Conservation (phyloP, 345 rosid species). For the Heritiera fomes region DNA sequence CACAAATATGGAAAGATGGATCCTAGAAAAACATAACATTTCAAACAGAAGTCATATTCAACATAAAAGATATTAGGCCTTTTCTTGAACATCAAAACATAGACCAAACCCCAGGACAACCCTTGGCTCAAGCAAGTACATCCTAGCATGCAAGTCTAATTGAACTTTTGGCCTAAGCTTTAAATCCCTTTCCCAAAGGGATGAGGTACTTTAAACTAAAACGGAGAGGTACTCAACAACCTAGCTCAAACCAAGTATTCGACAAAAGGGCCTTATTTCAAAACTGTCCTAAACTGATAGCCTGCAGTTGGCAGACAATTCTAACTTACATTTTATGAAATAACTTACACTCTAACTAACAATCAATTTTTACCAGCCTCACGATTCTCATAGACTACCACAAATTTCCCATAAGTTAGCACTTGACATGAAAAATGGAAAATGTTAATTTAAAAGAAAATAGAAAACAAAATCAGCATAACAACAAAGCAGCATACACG, state of each 20-base stretch:
- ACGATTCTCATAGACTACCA: not conserved
- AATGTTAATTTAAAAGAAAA: slow-evolving; percentile 8
- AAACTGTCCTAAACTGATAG: not conserved
- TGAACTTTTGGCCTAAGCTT: not conserved
- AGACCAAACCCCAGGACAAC: not conserved
- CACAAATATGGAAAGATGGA: not conserved
- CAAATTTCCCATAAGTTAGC: not conserved
- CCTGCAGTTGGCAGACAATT: not conserved
- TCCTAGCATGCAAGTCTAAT: slow-evolving; percentile 1
- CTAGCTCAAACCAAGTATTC: not conserved
- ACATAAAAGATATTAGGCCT: not conserved
- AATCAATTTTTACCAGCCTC: not conserved
- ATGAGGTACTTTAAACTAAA: not conserved
- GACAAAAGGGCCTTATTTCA: not conserved
- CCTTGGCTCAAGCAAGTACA: not conserved
- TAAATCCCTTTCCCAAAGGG: not conserved
- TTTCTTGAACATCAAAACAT: not conserved
- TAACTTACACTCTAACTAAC: not conserved
- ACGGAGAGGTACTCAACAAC: not conserved
- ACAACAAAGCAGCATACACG: not conserved
- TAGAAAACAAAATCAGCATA: slow-evolving; percentile 3
- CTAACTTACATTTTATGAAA: not conserved
- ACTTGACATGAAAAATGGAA: not conserved
- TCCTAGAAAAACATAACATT: not conserved
- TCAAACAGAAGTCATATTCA: not conserved